Conservation (phyloP, 495 filamentous ascomycete species). For the Aspergillus sclerotioniger region DNA sequence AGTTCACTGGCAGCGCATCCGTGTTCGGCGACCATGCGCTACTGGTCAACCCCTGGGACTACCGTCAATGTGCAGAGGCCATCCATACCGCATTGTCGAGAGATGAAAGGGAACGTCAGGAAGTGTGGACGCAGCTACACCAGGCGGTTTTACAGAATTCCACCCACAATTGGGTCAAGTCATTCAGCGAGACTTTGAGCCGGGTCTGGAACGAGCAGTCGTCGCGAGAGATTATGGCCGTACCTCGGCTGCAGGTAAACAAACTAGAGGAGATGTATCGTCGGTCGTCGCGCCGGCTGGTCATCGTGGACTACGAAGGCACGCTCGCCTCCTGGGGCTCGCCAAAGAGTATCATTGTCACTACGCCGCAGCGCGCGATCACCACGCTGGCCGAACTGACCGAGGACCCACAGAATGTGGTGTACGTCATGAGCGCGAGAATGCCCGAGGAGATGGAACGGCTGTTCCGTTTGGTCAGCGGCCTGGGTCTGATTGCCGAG, state of each 20-base stretch:
- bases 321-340: slow-evolving; percentile 84
- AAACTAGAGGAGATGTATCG: slow-evolving; percentile 63
- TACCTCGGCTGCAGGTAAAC: slow-evolving; percentile 74
- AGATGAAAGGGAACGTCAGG: slow-evolving; percentile 64
- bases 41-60: slow-evolving; percentile 91
- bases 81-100: slow-evolving; percentile 80
- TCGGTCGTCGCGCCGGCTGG: slow-evolving; percentile 62
- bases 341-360: slow-evolving; percentile 73
- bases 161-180: slow-evolving; percentile 76
- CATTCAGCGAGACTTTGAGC: slow-evolving; percentile 64
- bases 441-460: slow-evolving; percentile 83
- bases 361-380: slow-evolving; percentile 78
- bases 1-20: slow-evolving; percentile 88
- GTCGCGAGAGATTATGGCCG: slow-evolving; percentile 74
- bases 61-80: slow-evolving; percentile 76
- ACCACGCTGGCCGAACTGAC: slow-evolving; percentile 77
- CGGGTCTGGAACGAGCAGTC: slow-evolving; percentile 79
- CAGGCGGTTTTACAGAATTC: slow-evolving; percentile 75
- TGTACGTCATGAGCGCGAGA: slow-evolving; percentile 89
- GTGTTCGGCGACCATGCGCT: slow-evolving; percentile 72
- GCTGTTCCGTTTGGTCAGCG: slow-evolving; percentile 73
- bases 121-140: slow-evolving; percentile 72
- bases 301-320: slow-evolving; percentile 90
- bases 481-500: slow-evolving; percentile 84
- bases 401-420: slow-evolving; percentile 72